A percentile compares a stretch with the other conserved stretches of the same genome.
phyloP scores from a whole-genome alignment of 208 protist species.

The Blastocrithidia nonstop region DNA sequence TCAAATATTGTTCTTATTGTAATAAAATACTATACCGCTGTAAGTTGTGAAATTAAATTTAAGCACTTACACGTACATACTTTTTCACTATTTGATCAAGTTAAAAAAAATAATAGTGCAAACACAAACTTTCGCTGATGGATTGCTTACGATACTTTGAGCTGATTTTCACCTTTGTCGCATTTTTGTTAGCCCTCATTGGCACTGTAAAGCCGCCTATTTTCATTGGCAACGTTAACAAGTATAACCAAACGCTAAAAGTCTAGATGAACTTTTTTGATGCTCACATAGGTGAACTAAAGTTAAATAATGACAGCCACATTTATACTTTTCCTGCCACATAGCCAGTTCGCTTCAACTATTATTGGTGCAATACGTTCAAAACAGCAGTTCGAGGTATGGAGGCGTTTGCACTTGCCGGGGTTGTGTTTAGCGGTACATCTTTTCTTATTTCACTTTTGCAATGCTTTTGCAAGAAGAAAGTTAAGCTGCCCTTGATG shows the following conservation, averaged over 20 bases:
- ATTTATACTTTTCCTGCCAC: conserved; percentile 6
- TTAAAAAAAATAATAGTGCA: no score
- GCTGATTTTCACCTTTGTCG: conserved; percentile 12
- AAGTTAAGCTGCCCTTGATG: conserved; percentile 34
- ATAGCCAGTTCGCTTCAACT: conserved; percentile 21
- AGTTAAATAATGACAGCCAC: conserved; percentile 4
- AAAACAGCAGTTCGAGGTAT: conserved; percentile 17
- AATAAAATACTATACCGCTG: no score
- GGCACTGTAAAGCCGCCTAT: conserved; percentile 20
- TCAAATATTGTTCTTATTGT: no score
- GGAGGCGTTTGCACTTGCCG: conserved; percentile 22
- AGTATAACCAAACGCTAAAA: conserved; percentile 14
- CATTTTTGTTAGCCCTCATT: conserved; percentile 19
- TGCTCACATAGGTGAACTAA: conserved; percentile 9
- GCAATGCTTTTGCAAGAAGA: conserved; percentile 20
- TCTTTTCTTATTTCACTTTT: conserved; percentile 18
- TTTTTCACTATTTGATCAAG: no score
- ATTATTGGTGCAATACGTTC: conserved; percentile 18
- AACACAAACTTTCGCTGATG: no score
- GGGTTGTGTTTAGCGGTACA: conserved; percentile 25
- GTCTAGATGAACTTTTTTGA: conserved; percentile 16
- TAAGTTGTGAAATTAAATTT: not conserved
- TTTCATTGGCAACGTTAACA: conserved; percentile 6
- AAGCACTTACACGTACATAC: not conserved
- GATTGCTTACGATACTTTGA: conserved; percentile 20